Evolutionary conservation across 495 filamentous ascomycete species (phyloP), one percentile per base, ranked within the genome.

Genomic region (Hypoxylon fuscum): DNA sequence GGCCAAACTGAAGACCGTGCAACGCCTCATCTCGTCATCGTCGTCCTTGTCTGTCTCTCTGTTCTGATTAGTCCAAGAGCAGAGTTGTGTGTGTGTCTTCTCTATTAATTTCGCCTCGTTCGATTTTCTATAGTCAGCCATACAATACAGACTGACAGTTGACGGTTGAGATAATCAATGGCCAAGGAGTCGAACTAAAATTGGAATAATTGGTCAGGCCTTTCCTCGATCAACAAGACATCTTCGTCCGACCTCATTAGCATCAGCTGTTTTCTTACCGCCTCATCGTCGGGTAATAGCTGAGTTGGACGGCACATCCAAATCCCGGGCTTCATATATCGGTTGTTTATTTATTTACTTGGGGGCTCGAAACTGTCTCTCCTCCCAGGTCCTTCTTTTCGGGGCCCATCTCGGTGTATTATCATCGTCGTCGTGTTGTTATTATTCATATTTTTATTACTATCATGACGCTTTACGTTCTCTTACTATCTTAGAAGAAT

Each of bases 401-500:
- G 14, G 60, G 43, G 47, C 14, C 21, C 14, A 40, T 44, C 46
- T 66, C 63, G 63, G 63, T 62, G 63, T 62, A 62, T 61, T 53
- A 61, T 38, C 62, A 60, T 61, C 56, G 63, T 57, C n/a, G n/a
- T n/a, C n/a, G n/a, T n/a, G 52, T 59, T 59, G 42, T 35, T 59
- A 51, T 48, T 64, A 63, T 56, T 46, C 55, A 57, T 27, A 66
- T 66, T 25, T 66, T 61, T 38, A 56, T 55, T 66, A 53, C 46
- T 60, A 21, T 66, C 35, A 66, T 58, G 57, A 66, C 53, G 46
- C 34, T 61, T 58, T 57, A 66, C 57, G 63, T 42, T 66, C 53
- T 62, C 29, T 14, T 58, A 31, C 48, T 62, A 34, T 66, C 25
- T 66, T 66, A 66, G 63, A 66, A 66, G 63, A 66, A 66, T 66